These are phyloP conservation scores for Saccharomycopsis microspora DNA, from an alignment of 805 yeast genomes.

Conservation along the genomic window DNA sequence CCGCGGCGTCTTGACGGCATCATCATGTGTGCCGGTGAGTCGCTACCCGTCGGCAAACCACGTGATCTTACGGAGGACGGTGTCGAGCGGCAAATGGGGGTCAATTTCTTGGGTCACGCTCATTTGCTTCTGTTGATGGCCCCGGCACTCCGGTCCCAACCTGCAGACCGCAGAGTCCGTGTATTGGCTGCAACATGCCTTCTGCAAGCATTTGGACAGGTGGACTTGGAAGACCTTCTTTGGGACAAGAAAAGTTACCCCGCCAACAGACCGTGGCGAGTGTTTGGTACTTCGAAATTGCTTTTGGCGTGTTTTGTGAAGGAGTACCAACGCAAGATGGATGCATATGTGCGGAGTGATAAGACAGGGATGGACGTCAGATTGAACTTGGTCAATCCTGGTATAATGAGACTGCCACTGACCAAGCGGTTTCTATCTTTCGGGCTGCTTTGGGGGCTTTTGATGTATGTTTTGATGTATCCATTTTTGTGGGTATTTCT, in stretches of 20 bases:
- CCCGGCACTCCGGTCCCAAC: constrained; percentile 83
- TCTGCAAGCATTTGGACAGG: constrained; percentile 59
- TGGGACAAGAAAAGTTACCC: constrained; percentile 55
- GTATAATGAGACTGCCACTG: constrained; percentile 80
- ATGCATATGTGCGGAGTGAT: constrained; percentile 53
- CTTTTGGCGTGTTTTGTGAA: constrained; percentile 63
- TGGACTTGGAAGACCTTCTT: constrained; percentile 52
- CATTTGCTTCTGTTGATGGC: constrained; percentile 69
- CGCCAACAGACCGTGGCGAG: constrained; percentile 51
- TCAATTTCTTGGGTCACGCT: constrained; percentile 71
- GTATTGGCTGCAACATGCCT: constrained; percentile 71
- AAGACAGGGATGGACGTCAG: constrained; percentile 54
- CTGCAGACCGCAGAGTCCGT: constrained; percentile 90
- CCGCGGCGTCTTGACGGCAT: constrained; percentile 89
- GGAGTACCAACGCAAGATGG: constrained; percentile 62
- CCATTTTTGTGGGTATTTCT: constrained; percentile 79
- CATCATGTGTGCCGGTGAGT: constrained; percentile 77
- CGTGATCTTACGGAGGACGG: constrained; percentile 72
- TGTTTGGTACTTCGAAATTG: constrained; percentile 75
- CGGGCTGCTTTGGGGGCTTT: constrained; percentile 56
- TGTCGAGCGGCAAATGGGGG: constrained; percentile 72
- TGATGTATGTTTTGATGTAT: constrained; percentile 55
- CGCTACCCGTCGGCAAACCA: constrained; percentile 55
- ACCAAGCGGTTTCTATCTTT: constrained; percentile 67
- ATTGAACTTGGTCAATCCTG: constrained; percentile 79